A percentile compares a stretch with the other conserved stretches of the same genome.
Evolutionary conservation across 352 stramenopile species (phyloP).

Genomic region (Phytopythium chamaehyphon): DNA sequence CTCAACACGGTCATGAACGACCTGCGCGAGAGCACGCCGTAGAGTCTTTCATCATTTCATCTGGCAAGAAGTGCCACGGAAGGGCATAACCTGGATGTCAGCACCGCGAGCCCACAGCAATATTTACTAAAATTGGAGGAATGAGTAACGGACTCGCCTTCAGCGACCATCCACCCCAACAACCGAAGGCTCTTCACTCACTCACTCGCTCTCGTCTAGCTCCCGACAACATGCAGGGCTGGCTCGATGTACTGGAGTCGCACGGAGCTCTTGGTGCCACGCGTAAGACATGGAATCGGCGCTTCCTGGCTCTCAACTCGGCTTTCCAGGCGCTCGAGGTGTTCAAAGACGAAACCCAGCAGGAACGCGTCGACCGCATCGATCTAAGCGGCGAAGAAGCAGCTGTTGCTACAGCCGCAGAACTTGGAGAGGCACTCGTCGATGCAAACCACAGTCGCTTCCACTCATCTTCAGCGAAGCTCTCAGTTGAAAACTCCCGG

Average conservation of each 20-base stretch:
- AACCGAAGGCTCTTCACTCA: background rate
- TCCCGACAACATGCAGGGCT: constrained; percentile 42
- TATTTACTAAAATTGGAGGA: no score
- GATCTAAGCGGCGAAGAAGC: constrained; percentile 29
- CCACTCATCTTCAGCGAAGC: constrained; percentile 11
- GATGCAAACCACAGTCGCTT: background rate
- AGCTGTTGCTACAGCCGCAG: constrained; percentile 41
- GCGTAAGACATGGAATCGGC: constrained; percentile 39
- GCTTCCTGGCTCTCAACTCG: constrained; percentile 44
- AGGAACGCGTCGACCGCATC: constrained; percentile 35
- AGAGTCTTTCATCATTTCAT: background rate
- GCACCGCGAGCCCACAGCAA: no score
- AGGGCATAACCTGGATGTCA: no score
- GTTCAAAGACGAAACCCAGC: constrained; percentile 43
- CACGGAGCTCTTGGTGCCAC: constrained; percentile 5
- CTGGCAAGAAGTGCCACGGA: background rate
- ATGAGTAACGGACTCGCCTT: no score
- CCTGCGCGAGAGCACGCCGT: background rate
- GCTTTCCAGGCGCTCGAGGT: constrained; percentile 55
- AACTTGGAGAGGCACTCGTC: constrained; percentile 45
- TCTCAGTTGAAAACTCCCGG: constrained; percentile 47
- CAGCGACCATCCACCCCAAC: background rate
- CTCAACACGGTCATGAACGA: constrained; percentile 3
- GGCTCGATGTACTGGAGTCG: constrained; percentile 49
- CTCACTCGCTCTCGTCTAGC: background rate